Conservation (phyloP, 106 monocot species). For the Dactylorhiza incarnata region DNA sequence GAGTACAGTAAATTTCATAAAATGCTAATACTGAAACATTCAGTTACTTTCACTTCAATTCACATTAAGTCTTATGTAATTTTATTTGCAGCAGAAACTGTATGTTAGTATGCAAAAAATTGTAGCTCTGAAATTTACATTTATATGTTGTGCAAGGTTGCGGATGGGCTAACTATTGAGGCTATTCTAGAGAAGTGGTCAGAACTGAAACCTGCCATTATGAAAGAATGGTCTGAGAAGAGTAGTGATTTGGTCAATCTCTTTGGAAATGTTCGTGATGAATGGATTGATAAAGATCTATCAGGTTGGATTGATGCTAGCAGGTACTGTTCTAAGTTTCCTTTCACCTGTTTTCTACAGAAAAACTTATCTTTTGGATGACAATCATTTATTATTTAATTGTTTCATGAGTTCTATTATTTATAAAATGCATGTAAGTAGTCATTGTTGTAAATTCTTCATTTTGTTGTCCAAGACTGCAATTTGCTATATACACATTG, state of each 20-base stretch:
- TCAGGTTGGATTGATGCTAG: slow-evolving; percentile 92
- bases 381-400: neutral
- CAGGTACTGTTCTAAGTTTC: slow-evolving; percentile 37
- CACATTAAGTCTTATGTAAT: neutral
- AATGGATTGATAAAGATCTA: slow-evolving; percentile 85
- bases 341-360: neutral
- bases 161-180: slow-evolving; percentile 60
- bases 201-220: slow-evolving; percentile 67
- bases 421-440: too few relatives aligned
- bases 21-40: neutral
- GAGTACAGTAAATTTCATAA: slow-evolving; percentile 7
- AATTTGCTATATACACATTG: too few relatives aligned
- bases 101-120: neutral
- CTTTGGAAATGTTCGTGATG: slow-evolving; percentile 92
- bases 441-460: too few relatives aligned
- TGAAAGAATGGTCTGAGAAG: slow-evolving; percentile 89
- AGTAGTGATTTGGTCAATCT: slow-evolving; percentile 60
- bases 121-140: neutral
- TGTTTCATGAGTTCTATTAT: too few relatives aligned
- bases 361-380: neutral
- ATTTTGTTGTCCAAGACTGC: too few relatives aligned
- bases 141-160: slow-evolving; percentile 53
- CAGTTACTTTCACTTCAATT: neutral
- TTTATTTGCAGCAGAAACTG: neutral
- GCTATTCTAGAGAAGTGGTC: slow-evolving; percentile 76